A percentile compares a stretch with the other conserved stretches of the same genome.
These are phyloP conservation scores for Hypoxylon cercidicola DNA, from an alignment of 495 filamentous ascomycete genomes.

Conservation along the genomic window DNA sequence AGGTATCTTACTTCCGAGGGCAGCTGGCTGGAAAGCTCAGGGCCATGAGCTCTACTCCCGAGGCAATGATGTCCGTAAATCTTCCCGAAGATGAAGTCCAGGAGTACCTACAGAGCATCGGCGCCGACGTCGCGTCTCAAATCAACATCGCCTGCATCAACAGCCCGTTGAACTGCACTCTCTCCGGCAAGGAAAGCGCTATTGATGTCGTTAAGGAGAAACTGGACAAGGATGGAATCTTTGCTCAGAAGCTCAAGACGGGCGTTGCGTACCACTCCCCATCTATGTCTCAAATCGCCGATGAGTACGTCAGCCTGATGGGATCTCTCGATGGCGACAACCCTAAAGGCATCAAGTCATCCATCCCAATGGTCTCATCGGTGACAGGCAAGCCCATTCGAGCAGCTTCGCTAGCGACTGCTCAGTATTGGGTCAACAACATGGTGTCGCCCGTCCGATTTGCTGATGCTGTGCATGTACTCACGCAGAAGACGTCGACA, in stretches of 20 bases:
- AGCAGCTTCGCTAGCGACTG: slow-evolving; percentile 23
- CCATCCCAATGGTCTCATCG: slow-evolving; percentile 45
- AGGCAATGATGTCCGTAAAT: slow-evolving; percentile 58
- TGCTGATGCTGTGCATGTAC: slow-evolving; percentile 48
- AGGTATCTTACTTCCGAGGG: slow-evolving; percentile 57
- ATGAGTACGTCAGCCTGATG: slow-evolving; percentile 48
- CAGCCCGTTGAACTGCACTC: slow-evolving; percentile 56
- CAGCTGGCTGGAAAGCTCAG: slow-evolving; percentile 40
- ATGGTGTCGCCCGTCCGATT: slow-evolving; percentile 59
- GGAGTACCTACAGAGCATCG: slow-evolving; percentile 38
- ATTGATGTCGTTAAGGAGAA: slow-evolving; percentile 48
- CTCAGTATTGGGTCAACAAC: slow-evolving; percentile 58
- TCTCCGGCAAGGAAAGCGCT: slow-evolving; percentile 51
- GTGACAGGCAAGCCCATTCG: slow-evolving; percentile 31
- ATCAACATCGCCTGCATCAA: slow-evolving; percentile 60
- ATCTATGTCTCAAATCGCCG: slow-evolving; percentile 51
- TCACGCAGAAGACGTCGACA: slow-evolving; percentile 34
- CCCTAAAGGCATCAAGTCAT: slow-evolving; percentile 6
- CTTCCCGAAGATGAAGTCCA: slow-evolving; percentile 41
- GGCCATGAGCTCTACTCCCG: slow-evolving; percentile 35
- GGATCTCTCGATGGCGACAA: slow-evolving; percentile 31
- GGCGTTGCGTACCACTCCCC: slow-evolving; percentile 57
- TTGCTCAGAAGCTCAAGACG: slow-evolving; percentile 56
- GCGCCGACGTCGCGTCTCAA: slow-evolving; percentile 29
- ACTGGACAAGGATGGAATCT: slow-evolving; percentile 51